These are phyloP conservation scores for Pseudogymnoascus destructans DNA, from an alignment of 2,329 filamentous ascomycete species.

Conservation along the genomic window DNA sequence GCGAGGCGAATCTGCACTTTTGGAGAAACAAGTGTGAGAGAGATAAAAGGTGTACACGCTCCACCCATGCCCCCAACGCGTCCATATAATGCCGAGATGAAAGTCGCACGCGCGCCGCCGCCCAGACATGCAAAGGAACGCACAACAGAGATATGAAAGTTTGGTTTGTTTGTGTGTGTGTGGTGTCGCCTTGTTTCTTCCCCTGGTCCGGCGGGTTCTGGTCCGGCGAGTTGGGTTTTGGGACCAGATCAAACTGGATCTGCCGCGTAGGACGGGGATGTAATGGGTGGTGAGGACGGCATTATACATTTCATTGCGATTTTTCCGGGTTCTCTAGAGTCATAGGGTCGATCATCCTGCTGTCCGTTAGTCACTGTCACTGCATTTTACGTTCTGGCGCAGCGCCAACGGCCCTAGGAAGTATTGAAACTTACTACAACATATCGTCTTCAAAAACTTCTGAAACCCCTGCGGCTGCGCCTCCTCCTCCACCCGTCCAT, in stretches of 20 bases:
- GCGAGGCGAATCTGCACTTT: not conserved
- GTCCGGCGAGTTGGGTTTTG: not conserved
- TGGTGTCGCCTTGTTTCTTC: not conserved
- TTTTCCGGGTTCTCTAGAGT: not conserved
- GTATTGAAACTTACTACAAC: slow-evolving; percentile 66
- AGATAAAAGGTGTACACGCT: not conserved
- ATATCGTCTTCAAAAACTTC: slow-evolving; percentile 85
- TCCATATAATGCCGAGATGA: not conserved
- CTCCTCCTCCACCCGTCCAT: slow-evolving; percentile 44
- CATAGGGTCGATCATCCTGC: not conserved
- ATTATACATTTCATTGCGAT: not conserved
- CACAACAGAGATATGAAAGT: not conserved
- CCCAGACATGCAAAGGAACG: not conserved
- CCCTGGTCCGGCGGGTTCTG: not conserved
- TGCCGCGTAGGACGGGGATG: not conserved
- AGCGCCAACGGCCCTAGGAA: not conserved
- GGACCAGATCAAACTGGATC: not conserved
- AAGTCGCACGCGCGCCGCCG: not conserved
- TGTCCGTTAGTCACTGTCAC: not conserved
- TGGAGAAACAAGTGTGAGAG: not conserved
- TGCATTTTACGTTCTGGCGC: not conserved
- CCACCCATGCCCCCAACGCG: not conserved
- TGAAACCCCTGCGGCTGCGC: slow-evolving; percentile 71
- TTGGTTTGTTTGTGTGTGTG: not conserved
- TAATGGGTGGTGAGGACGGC: not conserved